Conservation (phyloP, 306 rosid genomes). For the Glycyrrhiza uralensis region DNA sequence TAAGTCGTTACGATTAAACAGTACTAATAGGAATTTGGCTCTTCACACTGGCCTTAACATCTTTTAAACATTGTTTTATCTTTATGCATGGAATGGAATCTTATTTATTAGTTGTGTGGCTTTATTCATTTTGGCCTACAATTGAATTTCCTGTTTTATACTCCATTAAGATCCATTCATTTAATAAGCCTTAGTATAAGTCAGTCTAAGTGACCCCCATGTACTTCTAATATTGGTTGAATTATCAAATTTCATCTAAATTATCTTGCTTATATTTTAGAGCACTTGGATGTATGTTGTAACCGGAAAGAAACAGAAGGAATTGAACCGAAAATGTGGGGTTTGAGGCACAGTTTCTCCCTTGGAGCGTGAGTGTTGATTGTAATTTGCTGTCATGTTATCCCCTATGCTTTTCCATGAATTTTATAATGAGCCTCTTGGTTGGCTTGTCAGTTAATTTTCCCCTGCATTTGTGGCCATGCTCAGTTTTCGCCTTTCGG, state of each 20-base stretch:
- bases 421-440: constrained; percentile 28
- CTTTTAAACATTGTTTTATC: not conserved
- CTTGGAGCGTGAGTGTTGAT: constrained; percentile 25
- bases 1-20: not conserved
- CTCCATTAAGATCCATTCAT: too few species aligned
- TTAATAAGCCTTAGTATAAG: too few species aligned
- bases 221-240: too few species aligned
- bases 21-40: not conserved
- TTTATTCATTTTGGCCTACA: not conserved
- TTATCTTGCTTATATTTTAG: not conserved
- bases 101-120: not conserved
- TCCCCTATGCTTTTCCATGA: constrained; percentile 14
- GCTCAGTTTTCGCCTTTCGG: not conserved
- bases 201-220: too few species aligned
- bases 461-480: not conserved
- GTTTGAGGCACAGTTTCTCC: constrained; percentile 15
- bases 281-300: not conserved
- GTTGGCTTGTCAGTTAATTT: constrained; percentile 21
- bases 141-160: not conserved
- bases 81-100: not conserved
- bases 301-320: not conserved
- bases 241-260: too few species aligned
- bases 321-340: not conserved
- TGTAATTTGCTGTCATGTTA: constrained; percentile 2
- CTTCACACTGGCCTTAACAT: not conserved